Evolutionary conservation across 257 asterid genomes (phyloP), one percentile per base, ranked within the genome.

Genomic region (Linaria vulgaris): DNA sequence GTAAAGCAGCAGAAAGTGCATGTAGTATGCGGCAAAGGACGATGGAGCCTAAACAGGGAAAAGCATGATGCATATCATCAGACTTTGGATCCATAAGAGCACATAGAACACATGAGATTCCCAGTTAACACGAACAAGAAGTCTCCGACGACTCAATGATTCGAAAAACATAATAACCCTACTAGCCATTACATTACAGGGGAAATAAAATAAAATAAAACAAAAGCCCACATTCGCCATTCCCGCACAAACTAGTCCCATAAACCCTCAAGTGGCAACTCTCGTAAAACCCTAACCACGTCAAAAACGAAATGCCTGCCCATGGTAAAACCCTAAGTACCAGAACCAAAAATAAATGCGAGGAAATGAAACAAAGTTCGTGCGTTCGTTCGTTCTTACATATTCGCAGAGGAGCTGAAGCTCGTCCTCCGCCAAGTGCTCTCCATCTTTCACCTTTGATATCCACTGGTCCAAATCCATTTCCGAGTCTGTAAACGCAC

Each of bases 401-500:
- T 90, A 90, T 94, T 94, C 99, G 80, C 99, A 94, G 30, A 94
- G 96, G 63, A 94, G 96, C 87, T 94, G 99, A 72, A 94, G 97
- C 81, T 94, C 95, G 60, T 90, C 97, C 78, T 94, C 99, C 3
- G 99, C 78, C 86, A 94, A 84, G 89, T 94, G 99, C 68, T 90
- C 95, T 43, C 97, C 97, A 38, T 94, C 99, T 67, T 94, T 94
- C 71, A 90, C 99, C 81, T 82, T 87, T n/a, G 79, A 45, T 61
- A 94, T 82, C 97, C 99, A 94, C 88, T 76, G 86, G 82, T 94
- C 99, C 88, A 94, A 82, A 87, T 90, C 97, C 99, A 94, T 94
- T 52, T 41, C 79, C 69, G 64, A 41, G 15, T n/a, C n/a, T n/a
- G n/a, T n/a, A n/a, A n/a, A n/a, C n/a, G n/a, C n/a, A n/a, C n/a